Conservation (phyloP, 1,284 basidiomycete species). For the Termitomyces sp. region DNA sequence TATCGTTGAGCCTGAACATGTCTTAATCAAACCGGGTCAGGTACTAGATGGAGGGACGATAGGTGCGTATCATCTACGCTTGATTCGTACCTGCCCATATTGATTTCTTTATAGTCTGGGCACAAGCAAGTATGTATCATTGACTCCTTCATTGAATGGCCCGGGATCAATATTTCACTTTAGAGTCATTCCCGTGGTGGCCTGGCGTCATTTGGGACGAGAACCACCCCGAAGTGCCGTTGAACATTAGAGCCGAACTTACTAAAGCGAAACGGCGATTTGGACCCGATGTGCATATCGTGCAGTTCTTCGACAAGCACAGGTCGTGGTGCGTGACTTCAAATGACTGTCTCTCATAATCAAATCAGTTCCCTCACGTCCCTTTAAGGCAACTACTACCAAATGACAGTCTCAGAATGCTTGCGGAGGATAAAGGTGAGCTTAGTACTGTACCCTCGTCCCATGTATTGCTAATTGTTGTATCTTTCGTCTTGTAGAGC, state of each 20-base stretch:
- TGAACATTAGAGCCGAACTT: conserved; percentile 34
- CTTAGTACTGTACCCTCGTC: background rate
- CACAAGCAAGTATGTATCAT: conserved; percentile 49
- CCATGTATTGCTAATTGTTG: background rate
- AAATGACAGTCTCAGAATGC: conserved; percentile 40
- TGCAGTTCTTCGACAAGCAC: conserved; percentile 65
- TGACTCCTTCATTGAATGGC: background rate
- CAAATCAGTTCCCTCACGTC: background rate
- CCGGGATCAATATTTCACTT: background rate
- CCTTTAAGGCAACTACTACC: conserved; percentile 47
- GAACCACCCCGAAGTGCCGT: conserved; percentile 47
- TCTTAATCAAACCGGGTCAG: conserved; percentile 25
- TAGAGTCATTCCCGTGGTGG: conserved; percentile 64
- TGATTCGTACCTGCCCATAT: conserved; percentile 1
- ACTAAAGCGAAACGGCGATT: conserved; percentile 27
- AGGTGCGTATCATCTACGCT: conserved; percentile 31
- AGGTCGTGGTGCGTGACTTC: conserved; percentile 46
- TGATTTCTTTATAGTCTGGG: conserved; percentile 47
- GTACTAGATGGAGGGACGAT: conserved; percentile 45
- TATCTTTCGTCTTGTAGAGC: conserved; percentile 26
- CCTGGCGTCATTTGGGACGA: conserved; percentile 55
- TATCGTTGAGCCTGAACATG: conserved; percentile 19
- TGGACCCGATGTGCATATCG: conserved; percentile 39
- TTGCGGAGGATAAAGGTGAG: conserved; percentile 56
- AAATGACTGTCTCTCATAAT: background rate